Evolutionary conservation across 164 flowering plant genomes (phyloP), one percentile per base, ranked within the genome.

Genomic region (Liriodendron chinense): DNA sequence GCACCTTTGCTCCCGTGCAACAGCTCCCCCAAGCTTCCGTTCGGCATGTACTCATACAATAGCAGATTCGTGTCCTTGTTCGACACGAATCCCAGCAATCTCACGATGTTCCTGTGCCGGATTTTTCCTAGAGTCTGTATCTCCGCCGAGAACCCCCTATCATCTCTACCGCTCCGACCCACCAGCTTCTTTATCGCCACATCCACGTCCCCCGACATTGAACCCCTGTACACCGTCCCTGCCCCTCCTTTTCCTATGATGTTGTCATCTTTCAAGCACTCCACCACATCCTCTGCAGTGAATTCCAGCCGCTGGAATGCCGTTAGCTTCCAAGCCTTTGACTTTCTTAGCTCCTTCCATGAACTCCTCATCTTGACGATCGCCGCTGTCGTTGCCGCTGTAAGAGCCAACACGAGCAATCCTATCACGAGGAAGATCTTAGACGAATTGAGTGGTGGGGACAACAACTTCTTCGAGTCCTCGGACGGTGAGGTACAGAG

Each of bases 191-290:
- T 96, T 75, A 96, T 93, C 3, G 99, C 99, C 7, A 96, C 86
- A 25, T 92, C 92, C 0, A 59, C 53, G 0, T 93, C 94, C 69
- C 83, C 80, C 0, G 91, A 87, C 96, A 96, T 89, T 67, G 89
- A 78, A 2, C 99, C 99, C 6, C 93, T 88, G 85, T 94, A 96
- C 14, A 96, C 99, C 26, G 87, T 85, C 69, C 99, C 99, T 0
- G 96, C 91, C 10, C 99, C 99, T 0, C 99, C 98, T 85, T 90
- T 91, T 1, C 99, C 98, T 1, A 96, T 91, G 9, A 96, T 84
- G 84, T 89, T 92, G 83, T 96, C 99, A 2, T 96, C 98, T 73
- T 85, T 86, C 68, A 96, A 18, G 80, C 99, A 90, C 61, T 90
- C 91, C 0, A 94, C 72, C 2, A 96, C 97, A 67, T 94, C 97